Evolutionary conservation across 1,139 yeast species (phyloP).

Genomic region (Waltiozyma sp.): DNA sequence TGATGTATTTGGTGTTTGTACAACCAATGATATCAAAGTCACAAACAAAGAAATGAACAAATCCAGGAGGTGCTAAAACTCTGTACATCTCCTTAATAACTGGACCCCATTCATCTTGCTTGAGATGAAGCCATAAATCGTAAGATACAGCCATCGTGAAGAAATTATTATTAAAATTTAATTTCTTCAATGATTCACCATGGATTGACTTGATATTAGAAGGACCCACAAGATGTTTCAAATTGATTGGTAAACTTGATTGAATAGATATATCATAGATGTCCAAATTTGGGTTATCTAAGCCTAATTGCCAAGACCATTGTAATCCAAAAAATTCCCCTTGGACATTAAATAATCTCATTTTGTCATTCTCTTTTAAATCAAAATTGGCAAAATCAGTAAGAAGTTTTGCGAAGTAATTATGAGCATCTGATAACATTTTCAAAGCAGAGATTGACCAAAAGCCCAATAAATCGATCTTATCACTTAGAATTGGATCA

Average conservation of each 20-base stretch:
- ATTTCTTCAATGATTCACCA: slow-evolving; percentile 20
- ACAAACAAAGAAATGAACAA: slow-evolving; percentile 22
- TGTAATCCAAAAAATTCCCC: slow-evolving; percentile 13
- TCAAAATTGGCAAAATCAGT: slow-evolving; percentile 12
- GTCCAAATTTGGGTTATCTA: slow-evolving; percentile 24
- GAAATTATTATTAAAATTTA: slow-evolving; percentile 25
- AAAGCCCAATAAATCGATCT: slow-evolving; percentile 8
- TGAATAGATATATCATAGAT: slow-evolving; percentile 21
- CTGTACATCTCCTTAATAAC: slow-evolving; percentile 27
- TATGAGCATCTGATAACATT: slow-evolving; percentile 10
- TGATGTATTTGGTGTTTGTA: slow-evolving; percentile 8
- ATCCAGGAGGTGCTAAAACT: slow-evolving; percentile 30
- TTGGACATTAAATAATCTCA: slow-evolving; percentile 9
- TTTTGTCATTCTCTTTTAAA: slow-evolving; percentile 7
- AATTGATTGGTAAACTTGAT: slow-evolving; percentile 9
- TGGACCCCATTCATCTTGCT: slow-evolving; percentile 23
- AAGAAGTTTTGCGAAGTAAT: slow-evolving; percentile 6
- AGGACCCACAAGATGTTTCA: slow-evolving; percentile 12
- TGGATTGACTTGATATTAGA: slow-evolving; percentile 12
- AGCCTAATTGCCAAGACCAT: slow-evolving; percentile 31
- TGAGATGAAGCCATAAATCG: slow-evolving; percentile 24
- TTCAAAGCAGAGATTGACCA: slow-evolving; percentile 17
- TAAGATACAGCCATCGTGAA: slow-evolving; percentile 23
- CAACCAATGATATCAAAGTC: slow-evolving; percentile 21
- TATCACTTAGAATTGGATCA: slow-evolving; percentile 1